Conservation (phyloP, 106 monocot species). For the Dioscorea alata region DNA sequence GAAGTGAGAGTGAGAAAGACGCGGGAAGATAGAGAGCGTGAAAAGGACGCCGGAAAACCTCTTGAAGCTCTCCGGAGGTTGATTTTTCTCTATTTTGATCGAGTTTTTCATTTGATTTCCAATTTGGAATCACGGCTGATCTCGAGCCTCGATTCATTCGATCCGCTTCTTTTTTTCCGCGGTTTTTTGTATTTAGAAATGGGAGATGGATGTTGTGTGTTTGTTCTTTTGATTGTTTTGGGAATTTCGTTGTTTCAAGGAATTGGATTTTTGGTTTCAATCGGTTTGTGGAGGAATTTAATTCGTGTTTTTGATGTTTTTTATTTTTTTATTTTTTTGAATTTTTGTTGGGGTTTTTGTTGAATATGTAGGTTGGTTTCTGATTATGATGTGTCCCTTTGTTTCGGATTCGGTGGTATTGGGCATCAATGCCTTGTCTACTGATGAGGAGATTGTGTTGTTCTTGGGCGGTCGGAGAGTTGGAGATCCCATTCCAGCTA, state of each 20-base stretch:
- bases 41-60: neutral
- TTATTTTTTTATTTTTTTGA: neutral
- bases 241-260: no score
- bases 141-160: neutral
- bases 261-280: no score
- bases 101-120: neutral
- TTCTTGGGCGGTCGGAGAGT: constrained; percentile 17
- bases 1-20: neutral
- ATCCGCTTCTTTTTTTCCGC: neutral
- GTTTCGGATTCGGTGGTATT: neutral
- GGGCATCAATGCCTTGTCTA: neutral
- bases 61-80: neutral
- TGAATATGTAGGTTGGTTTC: neutral
- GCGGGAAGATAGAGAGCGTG: neutral
- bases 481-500: constrained; percentile 34
- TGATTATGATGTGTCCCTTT: constrained; percentile 9
- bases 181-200: neutral
- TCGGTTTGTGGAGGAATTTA: neutral
- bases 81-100: neutral
- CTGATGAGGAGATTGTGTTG: constrained; percentile 17
- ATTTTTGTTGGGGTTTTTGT: neutral
- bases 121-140: neutral
- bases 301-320: neutral
- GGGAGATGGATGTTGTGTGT: no score
- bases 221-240: no score